Conservation (phyloP, 192 early-diverging fungal genomes). For the Ramicandelaber brevisporus region DNA sequence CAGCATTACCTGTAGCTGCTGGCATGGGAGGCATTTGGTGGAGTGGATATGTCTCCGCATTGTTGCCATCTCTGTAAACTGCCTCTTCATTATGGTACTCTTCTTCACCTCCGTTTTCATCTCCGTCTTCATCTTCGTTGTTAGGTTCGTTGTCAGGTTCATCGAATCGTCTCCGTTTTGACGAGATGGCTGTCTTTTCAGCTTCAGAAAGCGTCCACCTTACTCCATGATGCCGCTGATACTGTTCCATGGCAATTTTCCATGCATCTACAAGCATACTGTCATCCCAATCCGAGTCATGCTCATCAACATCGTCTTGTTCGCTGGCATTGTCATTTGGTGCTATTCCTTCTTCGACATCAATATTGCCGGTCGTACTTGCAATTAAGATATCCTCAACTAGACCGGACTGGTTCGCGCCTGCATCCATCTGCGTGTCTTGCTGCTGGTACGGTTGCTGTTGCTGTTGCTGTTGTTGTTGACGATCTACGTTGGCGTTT, state of each 20-base stretch:
- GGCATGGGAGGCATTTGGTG: too few relatives aligned
- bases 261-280: slow-evolving; percentile 28
- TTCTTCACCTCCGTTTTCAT: slow-evolving; percentile 1
- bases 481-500: background rate
- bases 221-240: slow-evolving; percentile 13
- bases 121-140: slow-evolving; percentile 4
- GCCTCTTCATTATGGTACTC: slow-evolving; percentile 2
- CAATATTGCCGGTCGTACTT: background rate
- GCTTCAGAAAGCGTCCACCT: slow-evolving; percentile 7
- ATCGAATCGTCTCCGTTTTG: slow-evolving; percentile 7
- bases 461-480: background rate
- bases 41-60: too few relatives aligned
- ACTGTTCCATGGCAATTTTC: slow-evolving; percentile 28
- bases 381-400: slow-evolving; percentile 1
- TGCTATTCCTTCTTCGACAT: background rate
- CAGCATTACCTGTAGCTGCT: too few relatives aligned
- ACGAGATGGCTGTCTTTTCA: slow-evolving; percentile 3
- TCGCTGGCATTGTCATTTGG: slow-evolving; percentile 1
- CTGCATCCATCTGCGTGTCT: slow-evolving; percentile 11
- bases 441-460: background rate
- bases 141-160: background rate
- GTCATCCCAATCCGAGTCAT: slow-evolving; percentile 22
- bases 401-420: slow-evolving; percentile 10
- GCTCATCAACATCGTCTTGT: slow-evolving; percentile 1
- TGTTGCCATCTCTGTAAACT: too few relatives aligned